A percentile compares a stretch with the other conserved stretches of the same genome.
phyloP scores from a whole-genome alignment of 306 rosid genomes.

The Acacia melanoxylon region DNA sequence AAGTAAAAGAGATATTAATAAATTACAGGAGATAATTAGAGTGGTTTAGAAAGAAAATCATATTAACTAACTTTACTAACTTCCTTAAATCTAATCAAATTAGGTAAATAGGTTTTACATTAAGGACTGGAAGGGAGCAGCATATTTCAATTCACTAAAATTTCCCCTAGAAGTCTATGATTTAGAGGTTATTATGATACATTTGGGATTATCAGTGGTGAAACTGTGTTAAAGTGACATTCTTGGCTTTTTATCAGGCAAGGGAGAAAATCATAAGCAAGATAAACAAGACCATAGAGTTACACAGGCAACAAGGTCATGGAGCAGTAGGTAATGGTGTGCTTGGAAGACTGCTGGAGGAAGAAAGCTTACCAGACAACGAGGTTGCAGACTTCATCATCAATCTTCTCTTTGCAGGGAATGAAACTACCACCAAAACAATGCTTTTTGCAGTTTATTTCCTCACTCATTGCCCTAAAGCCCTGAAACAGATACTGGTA shows the following conservation, averaged over 20 bases:
- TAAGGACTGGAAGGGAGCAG: no score
- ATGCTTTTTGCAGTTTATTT: conserved; percentile 92
- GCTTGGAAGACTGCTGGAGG: conserved; percentile 74
- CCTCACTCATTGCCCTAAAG: conserved; percentile 79
- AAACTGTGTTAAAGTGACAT: conserved; percentile 25
- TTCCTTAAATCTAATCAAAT: no score
- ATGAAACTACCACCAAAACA: conserved; percentile 92
- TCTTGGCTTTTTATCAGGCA: conserved; percentile 50
- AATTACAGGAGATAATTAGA: no score
- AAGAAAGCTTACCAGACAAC: conserved; percentile 72
- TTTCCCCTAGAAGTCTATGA: background rate
- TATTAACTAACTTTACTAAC: no score
- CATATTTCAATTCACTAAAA: background rate
- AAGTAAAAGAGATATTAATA: no score
- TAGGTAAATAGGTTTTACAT: no score
- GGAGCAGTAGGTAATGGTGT: conserved; percentile 49
- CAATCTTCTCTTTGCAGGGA: conserved; percentile 96
- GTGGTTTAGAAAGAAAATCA: no score
- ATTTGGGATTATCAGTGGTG: background rate
- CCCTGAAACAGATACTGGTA: conserved; percentile 72
- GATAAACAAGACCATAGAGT: conserved; percentile 63
- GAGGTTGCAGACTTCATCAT: conserved; percentile 84
- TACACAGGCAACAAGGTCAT: conserved; percentile 50
- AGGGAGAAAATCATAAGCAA: conserved; percentile 74
- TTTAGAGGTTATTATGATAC: background rate